Evolutionary conservation across 2,329 filamentous ascomycete genomes (phyloP).

Genomic region (Cercospora berteroae): DNA sequence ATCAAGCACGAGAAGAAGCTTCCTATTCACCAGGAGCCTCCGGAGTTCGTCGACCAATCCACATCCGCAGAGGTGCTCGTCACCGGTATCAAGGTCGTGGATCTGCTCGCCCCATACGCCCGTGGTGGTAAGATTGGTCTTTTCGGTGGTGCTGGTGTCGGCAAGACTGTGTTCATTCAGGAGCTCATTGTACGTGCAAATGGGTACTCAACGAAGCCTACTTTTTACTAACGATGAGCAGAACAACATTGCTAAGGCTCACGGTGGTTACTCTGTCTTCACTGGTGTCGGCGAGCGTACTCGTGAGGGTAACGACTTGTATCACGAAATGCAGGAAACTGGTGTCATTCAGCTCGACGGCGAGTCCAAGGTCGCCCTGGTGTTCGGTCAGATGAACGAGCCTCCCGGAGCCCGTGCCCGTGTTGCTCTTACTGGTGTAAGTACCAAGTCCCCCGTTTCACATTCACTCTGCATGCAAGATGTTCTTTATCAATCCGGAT

Average conservation of each 20-base stretch:
- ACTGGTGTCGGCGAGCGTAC: constrained; percentile 99
- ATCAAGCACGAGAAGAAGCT: constrained; percentile 87
- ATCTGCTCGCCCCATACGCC: constrained; percentile 96
- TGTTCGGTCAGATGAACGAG: constrained; percentile 99
- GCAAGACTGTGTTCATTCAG: constrained; percentile 99
- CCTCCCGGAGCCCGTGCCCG: constrained; percentile 98
- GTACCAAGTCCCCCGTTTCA: background rate
- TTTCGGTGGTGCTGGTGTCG: constrained; percentile 99
- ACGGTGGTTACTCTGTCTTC: constrained; percentile 99
- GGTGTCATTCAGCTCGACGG: constrained; percentile 98
- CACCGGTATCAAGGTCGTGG: constrained; percentile 99
- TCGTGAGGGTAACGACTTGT: constrained; percentile 99
- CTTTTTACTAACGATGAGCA: constrained; percentile 40
- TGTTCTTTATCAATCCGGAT: background rate
- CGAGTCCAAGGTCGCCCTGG: constrained; percentile 98
- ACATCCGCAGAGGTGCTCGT: constrained; percentile 94
- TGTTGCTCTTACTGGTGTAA: constrained; percentile 87
- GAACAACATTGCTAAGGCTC: constrained; percentile 99
- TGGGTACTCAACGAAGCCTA: background rate
- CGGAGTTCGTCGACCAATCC: constrained; percentile 90
- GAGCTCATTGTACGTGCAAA: constrained; percentile 76
- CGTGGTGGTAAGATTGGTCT: constrained; percentile 99
- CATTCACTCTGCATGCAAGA: background rate
- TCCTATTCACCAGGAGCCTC: constrained; percentile 93
- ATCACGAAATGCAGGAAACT: constrained; percentile 99